Percentiles rank a stretch among this genome's conserved stretches.
These are phyloP conservation scores for Fusarium newnesense DNA, from an alignment of 2,329 filamentous ascomycete species.

Conservation along the genomic window DNA sequence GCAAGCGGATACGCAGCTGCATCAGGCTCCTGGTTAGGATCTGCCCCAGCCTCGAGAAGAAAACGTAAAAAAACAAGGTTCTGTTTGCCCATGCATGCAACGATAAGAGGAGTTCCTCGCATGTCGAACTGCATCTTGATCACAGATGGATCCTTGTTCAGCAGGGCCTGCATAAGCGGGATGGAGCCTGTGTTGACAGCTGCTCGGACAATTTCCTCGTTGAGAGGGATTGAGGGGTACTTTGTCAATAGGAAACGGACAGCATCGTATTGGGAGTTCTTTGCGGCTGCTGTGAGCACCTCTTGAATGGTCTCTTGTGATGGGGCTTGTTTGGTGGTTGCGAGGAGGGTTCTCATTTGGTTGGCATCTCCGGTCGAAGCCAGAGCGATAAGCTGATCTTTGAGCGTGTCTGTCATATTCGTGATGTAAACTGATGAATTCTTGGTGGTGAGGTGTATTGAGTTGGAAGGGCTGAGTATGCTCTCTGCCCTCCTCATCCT, in stretches of 20 bases:
- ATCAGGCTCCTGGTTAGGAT: not conserved
- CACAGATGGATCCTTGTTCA: not conserved
- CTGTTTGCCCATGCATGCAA: not conserved
- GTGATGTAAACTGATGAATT: fast-evolving
- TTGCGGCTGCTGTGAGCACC: fast-evolving
- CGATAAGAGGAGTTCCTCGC: not conserved
- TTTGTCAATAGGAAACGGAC: fast-evolving
- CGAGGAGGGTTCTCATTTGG: not conserved
- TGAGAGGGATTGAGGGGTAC: not conserved
- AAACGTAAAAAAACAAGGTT: not conserved
- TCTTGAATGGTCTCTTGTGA: not conserved
- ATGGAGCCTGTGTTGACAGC: not conserved
- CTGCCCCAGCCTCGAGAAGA: not conserved
- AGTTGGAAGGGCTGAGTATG: not conserved
- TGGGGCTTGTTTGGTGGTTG: fast-evolving
- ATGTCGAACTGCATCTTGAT: constrained; percentile 5
- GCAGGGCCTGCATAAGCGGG: not conserved
- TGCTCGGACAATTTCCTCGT: not conserved
- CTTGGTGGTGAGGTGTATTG: not conserved
- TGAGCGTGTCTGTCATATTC: not conserved
- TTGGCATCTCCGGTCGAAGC: not conserved
- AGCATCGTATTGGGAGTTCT: not conserved
- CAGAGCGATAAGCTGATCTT: not conserved
- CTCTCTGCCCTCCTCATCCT: too few relatives aligned
- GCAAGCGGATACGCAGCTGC: not conserved